A percentile compares a stretch with the other conserved stretches of the same genome.
These are phyloP conservation scores for Breviolum minutum DNA, from an alignment of 73 alveolate species.

Conservation along the genomic window DNA sequence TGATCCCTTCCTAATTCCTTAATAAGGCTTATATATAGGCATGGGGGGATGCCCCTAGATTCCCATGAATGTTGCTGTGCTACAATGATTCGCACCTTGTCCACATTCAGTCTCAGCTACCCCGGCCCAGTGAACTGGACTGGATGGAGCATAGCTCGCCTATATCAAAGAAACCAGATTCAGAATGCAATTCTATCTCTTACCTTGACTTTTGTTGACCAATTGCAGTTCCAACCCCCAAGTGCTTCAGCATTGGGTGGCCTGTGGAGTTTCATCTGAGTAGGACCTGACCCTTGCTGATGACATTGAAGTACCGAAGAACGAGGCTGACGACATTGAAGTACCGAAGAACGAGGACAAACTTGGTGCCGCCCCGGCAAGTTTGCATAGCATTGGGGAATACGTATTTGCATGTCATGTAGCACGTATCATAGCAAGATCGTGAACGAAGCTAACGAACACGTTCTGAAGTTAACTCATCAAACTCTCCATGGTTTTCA, in stretches of 20 bases:
- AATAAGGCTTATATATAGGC: too few relatives aligned
- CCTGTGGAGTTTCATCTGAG: constrained; percentile 55
- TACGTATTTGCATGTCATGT: too few relatives aligned
- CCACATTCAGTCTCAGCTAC: constrained; percentile 7
- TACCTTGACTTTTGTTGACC: too few relatives aligned
- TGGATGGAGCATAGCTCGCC: constrained; percentile 61
- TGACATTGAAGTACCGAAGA: constrained; percentile 55
- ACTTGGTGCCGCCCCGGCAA: not conserved
- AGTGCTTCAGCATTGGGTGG: too few relatives aligned
- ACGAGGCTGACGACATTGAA: constrained; percentile 55
- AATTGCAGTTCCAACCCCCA: too few relatives aligned
- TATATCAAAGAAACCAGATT: not conserved
- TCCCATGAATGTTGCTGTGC: too few relatives aligned
- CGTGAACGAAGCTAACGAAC: too few relatives aligned
- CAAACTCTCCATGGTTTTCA: too few relatives aligned
- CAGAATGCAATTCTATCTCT: not conserved
- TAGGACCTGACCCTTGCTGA: constrained; percentile 57
- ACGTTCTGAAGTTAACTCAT: too few relatives aligned
- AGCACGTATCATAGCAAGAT: too few relatives aligned
- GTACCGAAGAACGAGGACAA: constrained; percentile 56
- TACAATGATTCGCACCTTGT: not conserved
- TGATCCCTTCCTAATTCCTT: not conserved
- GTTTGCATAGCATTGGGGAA: too few relatives aligned
- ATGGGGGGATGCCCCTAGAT: too few relatives aligned
- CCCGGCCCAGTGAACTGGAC: constrained; percentile 70